Percentiles rank a stretch among this genome's conserved stretches.
Conservation (phyloP, 2,329 filamentous ascomycete species). For the Trichoderma polysporum region DNA sequence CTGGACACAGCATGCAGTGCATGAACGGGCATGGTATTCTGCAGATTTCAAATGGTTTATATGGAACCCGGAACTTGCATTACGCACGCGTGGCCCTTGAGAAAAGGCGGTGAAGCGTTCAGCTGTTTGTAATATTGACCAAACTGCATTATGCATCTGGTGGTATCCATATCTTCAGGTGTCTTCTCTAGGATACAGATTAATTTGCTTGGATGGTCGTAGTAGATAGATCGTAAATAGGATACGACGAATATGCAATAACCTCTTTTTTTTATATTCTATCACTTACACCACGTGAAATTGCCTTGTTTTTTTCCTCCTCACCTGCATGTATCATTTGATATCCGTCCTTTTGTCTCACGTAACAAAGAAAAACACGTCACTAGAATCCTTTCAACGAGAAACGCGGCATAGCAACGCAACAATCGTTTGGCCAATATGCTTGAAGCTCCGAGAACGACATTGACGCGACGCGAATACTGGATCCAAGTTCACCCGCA, state of each 20-base stretch:
- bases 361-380: not conserved
- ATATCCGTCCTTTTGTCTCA: not conserved
- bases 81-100: not conserved
- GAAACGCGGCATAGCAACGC: not conserved
- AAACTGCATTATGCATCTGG: not conserved
- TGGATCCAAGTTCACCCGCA: not conserved
- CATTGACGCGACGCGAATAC: not conserved
- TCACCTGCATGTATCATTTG: not conserved
- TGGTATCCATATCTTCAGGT: not conserved
- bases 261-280: not conserved
- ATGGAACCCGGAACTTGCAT: not conserved
- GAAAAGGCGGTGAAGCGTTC: constrained; percentile 1
- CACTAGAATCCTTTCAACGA: not conserved
- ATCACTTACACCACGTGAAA: not conserved
- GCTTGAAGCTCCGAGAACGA: not conserved
- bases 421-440: not conserved
- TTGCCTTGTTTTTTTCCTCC: not conserved
- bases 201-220: not conserved
- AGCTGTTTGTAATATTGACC: not conserved
- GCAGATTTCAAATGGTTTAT: not conserved
- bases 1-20: not conserved
- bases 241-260: not conserved
- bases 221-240: constrained; percentile 2
- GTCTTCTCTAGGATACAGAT: not conserved
- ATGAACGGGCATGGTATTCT: not conserved